A percentile compares a stretch with the other conserved stretches of the same genome.
These are phyloP conservation scores for Cladosporium sp. DNA, from an alignment of 2,329 filamentous ascomycete species.

Conservation along the genomic window DNA sequence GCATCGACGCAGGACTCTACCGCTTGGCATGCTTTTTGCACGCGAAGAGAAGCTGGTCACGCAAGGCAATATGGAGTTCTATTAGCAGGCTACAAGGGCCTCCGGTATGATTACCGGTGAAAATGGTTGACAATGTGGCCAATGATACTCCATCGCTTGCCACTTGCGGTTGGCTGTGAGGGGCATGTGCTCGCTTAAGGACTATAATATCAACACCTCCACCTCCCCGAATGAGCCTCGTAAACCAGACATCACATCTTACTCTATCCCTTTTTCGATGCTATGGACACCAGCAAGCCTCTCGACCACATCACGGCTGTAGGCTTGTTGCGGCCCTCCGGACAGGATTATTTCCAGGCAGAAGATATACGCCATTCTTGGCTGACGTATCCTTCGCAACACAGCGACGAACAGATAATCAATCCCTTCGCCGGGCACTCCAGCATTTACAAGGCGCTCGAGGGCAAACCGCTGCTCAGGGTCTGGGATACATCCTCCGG, in stretches of 20 bases:
- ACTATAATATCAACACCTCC: neutral
- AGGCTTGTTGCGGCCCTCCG: neutral
- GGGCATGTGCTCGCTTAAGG: neutral
- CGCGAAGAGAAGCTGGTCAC: neutral
- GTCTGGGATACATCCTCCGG: constrained; percentile 24
- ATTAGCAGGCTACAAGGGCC: neutral
- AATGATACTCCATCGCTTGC: too few relatives aligned
- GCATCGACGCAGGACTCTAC: neutral
- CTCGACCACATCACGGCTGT: neutral
- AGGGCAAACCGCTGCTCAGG: constrained; percentile 17
- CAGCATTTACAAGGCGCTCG: constrained; percentile 2
- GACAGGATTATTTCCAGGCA: neutral
- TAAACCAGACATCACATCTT: neutral
- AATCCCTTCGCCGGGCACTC: neutral
- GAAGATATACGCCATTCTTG: neutral
- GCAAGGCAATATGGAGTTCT: neutral
- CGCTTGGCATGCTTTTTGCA: neutral
- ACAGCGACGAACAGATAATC: neutral
- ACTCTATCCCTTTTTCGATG: neutral
- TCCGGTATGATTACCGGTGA: neutral
- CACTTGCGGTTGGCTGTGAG: too few relatives aligned
- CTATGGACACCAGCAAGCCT: neutral
- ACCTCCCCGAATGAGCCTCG: neutral
- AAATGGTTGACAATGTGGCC: neutral
- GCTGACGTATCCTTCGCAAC: neutral